Conservation (phyloP, 202 grass and related monocot genomes). For the Elaeis oleifera region DNA sequence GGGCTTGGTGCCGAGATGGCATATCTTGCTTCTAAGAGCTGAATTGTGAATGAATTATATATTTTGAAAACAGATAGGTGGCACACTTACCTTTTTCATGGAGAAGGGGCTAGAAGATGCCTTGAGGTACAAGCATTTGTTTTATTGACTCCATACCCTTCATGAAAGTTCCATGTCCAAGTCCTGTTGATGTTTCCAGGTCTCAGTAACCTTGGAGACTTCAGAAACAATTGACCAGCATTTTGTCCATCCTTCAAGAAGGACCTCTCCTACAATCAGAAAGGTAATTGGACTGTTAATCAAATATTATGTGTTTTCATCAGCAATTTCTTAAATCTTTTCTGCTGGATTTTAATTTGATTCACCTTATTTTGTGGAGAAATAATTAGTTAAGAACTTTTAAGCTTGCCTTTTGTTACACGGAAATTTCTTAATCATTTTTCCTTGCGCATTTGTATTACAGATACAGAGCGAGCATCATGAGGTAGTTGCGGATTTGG, state of each 20-base stretch:
- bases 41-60: neutral
- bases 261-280: slow-evolving; percentile 64
- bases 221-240: slow-evolving; percentile 79
- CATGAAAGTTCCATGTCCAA: slow-evolving; percentile 14
- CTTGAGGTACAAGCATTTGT: slow-evolving; percentile 56
- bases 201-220: slow-evolving; percentile 84
- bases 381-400: neutral
- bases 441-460: slow-evolving; percentile 2
- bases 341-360: too few species aligned
- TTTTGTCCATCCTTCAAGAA: slow-evolving; percentile 92
- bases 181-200: slow-evolving; percentile 34
- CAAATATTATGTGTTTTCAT: too few species aligned
- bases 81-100: slow-evolving; percentile 85
- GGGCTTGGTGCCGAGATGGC: too few species aligned
- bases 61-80: slow-evolving; percentile 67
- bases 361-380: too few species aligned
- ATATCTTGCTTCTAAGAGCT: neutral
- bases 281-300: slow-evolving; percentile 40
- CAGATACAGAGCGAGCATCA: slow-evolving; percentile 93
- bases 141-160: neutral
- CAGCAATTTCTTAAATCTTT: too few species aligned
- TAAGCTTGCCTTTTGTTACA: neutral
- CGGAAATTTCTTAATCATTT: slow-evolving; percentile 7
- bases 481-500: slow-evolving; percentile 80
- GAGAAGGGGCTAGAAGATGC: slow-evolving; percentile 53